phyloP scores from a whole-genome alignment of 441 rosid genomes.

The Adansonia madagascariensis region DNA sequence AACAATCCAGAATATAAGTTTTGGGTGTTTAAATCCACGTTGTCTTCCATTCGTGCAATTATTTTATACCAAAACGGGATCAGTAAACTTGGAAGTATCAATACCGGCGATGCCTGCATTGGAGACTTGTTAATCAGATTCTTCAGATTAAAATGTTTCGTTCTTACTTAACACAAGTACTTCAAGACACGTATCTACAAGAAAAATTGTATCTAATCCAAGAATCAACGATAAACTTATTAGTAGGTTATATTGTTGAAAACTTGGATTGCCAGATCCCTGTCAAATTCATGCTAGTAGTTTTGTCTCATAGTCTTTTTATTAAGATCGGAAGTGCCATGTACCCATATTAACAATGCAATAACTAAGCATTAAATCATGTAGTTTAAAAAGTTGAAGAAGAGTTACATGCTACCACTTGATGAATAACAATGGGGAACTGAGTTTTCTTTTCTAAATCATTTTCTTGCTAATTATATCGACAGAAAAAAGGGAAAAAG shows the following conservation, averaged over 20 bases:
- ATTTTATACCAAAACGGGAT: slow-evolving; percentile 44
- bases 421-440: background rate
- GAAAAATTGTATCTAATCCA: background rate
- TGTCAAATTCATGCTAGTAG: too few species aligned
- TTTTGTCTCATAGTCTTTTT: too few species aligned
- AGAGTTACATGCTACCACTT: too few species aligned
- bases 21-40: slow-evolving; percentile 29
- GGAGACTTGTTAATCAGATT: background rate
- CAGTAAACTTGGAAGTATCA: slow-evolving; percentile 41
- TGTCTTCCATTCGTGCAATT: slow-evolving; percentile 29
- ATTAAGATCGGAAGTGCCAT: too few species aligned
- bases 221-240: background rate
- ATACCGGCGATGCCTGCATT: slow-evolving; percentile 38
- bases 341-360: too few species aligned
- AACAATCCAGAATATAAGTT: slow-evolving; percentile 35
- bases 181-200: background rate
- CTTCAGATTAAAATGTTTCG: background rate
- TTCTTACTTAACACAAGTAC: background rate
- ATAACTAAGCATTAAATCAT: too few species aligned
- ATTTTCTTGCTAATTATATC: background rate
- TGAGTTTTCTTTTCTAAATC: background rate
- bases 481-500: background rate
- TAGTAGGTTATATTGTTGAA: too few species aligned
- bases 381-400: too few species aligned
- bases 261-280: too few species aligned